A percentile compares a stretch with the other conserved stretches of the same genome.
phyloP scores from a whole-genome alignment of 2,329 filamentous ascomycete genomes.

The Diaporthe amygdali region DNA sequence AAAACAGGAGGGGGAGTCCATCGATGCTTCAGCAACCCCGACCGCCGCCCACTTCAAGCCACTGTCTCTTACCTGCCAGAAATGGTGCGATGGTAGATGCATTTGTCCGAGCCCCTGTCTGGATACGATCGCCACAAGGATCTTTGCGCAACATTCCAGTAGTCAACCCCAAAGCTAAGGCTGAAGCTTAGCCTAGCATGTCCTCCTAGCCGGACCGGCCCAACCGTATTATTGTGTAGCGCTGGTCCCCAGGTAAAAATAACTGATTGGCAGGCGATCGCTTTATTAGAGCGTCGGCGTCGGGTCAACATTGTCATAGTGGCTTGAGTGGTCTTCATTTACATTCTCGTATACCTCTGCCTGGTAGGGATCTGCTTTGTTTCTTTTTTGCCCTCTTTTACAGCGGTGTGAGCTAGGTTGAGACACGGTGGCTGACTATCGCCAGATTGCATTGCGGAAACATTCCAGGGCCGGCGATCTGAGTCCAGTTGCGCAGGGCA shows the following conservation, averaged over 20 bases:
- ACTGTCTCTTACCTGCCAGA: not conserved
- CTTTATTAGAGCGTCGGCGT: not conserved
- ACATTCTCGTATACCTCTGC: conserved; percentile 1
- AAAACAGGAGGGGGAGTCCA: not conserved
- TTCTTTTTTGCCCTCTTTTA: too few species aligned
- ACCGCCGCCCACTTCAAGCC: not conserved
- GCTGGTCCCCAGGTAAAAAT: not conserved
- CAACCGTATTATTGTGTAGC: not conserved
- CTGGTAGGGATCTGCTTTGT: not conserved
- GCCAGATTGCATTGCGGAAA: not conserved
- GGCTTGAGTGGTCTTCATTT: not conserved
- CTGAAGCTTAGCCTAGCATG: conserved; percentile 5
- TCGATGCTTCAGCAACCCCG: not conserved
- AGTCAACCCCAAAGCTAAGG: not conserved
- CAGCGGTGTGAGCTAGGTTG: not conserved
- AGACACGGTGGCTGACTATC: conserved; percentile 7
- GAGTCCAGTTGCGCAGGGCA: not conserved
- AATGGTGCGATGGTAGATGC: not conserved
- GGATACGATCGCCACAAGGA: conserved; percentile 5
- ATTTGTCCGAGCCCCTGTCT: not conserved
- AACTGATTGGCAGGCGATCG: not conserved
- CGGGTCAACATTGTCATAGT: not conserved
- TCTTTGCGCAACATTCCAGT: not conserved
- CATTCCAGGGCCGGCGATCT: not conserved
- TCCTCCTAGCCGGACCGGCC: not conserved